These are phyloP conservation scores for Cadophora sp. DNA, from an alignment of 2,329 filamentous ascomycete genomes.

Conservation along the genomic window DNA sequence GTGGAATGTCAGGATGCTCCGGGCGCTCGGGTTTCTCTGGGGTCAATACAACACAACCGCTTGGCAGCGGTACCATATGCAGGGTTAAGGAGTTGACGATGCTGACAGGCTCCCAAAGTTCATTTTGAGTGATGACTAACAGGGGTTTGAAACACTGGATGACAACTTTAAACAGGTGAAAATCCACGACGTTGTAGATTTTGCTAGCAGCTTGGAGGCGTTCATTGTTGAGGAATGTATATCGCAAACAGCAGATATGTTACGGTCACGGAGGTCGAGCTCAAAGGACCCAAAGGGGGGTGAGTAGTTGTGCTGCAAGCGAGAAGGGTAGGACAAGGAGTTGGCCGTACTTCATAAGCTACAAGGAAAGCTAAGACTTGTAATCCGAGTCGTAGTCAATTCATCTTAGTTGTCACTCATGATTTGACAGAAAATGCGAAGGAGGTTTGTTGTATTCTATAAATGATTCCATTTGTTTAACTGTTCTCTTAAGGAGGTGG, in stretches of 20 bases:
- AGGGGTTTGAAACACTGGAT: slow-evolving; percentile 8
- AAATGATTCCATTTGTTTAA: neutral
- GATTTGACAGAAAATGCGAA: neutral
- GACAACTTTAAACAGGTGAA: neutral
- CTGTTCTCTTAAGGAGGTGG: no score
- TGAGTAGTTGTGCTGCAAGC: neutral
- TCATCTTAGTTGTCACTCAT: neutral
- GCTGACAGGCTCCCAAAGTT: slow-evolving; percentile 5
- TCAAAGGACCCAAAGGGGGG: slow-evolving; percentile 4
- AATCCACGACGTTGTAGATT: neutral
- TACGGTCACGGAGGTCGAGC: neutral
- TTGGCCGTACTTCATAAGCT: neutral
- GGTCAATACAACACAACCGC: neutral
- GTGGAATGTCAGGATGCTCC: neutral
- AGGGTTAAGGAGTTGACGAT: slow-evolving; percentile 7
- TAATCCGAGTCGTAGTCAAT: neutral
- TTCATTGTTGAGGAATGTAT: neutral
- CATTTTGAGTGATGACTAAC: slow-evolving; percentile 16
- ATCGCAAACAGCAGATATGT: neutral
- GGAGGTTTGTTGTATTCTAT: neutral
- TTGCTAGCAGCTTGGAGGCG: neutral
- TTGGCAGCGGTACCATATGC: slow-evolving; percentile 2
- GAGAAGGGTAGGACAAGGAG: slow-evolving; percentile 1
- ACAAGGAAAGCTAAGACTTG: neutral
- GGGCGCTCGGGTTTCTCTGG: neutral